A percentile compares a stretch with the other conserved stretches of the same genome.
Evolutionary conservation across 495 filamentous ascomycete genomes (phyloP).

Genomic region (Xylaria nigripes): DNA sequence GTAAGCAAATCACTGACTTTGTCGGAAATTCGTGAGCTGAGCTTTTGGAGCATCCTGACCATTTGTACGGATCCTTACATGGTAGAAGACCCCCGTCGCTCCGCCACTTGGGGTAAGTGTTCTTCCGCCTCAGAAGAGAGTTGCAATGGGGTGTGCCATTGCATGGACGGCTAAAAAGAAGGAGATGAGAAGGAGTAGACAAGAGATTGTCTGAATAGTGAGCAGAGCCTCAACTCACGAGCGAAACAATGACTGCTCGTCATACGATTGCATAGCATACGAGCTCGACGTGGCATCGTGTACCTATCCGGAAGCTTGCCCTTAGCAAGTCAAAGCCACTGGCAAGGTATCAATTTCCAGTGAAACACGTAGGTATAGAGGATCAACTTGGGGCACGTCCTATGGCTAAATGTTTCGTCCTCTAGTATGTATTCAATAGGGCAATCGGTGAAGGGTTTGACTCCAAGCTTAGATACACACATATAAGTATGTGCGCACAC

Average conservation of each 20-base stretch:
- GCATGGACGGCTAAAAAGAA: neutral
- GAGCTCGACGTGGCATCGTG: neutral
- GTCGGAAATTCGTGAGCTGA: neutral
- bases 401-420: no score
- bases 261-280: neutral
- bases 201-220: neutral
- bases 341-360: neutral
- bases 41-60: neutral
- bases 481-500: no score
- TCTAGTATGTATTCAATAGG: neutral
- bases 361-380: no score
- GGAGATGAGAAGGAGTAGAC: neutral
- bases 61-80: neutral
- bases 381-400: no score
- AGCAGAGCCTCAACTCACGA: constrained; percentile 4
- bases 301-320: neutral
- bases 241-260: neutral
- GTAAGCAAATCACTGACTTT: neutral
- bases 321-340: neutral
- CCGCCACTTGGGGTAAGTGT: constrained; percentile 12
- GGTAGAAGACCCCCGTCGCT: neutral
- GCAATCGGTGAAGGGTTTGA: neutral
- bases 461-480: neutral
- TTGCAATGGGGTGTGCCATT: constrained; percentile 5
- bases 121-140: constrained; percentile 3